Base-by-base conservation (phyloP, 495 filamentous ascomycete species). In the Rhypophila decipiens region DNA sequence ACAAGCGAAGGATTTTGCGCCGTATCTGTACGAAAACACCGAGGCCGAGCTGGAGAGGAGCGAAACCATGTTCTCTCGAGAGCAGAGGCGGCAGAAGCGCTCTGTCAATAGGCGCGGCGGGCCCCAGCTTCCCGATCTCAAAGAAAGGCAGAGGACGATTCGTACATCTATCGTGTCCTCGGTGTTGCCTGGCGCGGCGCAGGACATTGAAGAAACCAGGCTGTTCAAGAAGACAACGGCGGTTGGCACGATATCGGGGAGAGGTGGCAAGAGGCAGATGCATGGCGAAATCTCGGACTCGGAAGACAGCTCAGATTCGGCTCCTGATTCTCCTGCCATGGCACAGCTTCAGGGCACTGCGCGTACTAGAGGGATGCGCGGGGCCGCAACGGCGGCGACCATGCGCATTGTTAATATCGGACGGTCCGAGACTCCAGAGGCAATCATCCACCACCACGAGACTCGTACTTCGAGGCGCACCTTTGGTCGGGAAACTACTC, bases 51-150 rank as follows among this genome's bases (percentile, higher is more conserved):
- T 97, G 22, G 91, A 97, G 60, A 80, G 84, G 46, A 90, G 86
- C 13, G 93, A 98, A 64, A 83, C 90, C 31, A 93, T 90, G 35
- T 85, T 96, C 46, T 90, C 90, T 22, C 78, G 93, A 55, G 93
- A 98, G 62, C 88, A 95, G 65, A 78, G 93, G 47, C 78, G 91
- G 41, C 90, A 96, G 68, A 96, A 97, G 70, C 82, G 93, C 31
- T 95, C 90, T 4, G 86, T 95, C 46, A 96, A 95, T 60, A 80
- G 93, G 39, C 82, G 93, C 44, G 93, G 93, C 49, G 93, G 93
- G 1, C 93, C 94, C n/a, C 84, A 87, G 47, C 71, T 98, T 33
- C 93, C 93, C 11, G 93, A 98, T 69, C 79, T 98, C 24, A 97
- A 96, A 61, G 94, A 98, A 57, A 79, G 91, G 31, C 89, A 88